Conservation (phyloP, 352 stramenopile genomes). For the Phytophthora pisi region DNA sequence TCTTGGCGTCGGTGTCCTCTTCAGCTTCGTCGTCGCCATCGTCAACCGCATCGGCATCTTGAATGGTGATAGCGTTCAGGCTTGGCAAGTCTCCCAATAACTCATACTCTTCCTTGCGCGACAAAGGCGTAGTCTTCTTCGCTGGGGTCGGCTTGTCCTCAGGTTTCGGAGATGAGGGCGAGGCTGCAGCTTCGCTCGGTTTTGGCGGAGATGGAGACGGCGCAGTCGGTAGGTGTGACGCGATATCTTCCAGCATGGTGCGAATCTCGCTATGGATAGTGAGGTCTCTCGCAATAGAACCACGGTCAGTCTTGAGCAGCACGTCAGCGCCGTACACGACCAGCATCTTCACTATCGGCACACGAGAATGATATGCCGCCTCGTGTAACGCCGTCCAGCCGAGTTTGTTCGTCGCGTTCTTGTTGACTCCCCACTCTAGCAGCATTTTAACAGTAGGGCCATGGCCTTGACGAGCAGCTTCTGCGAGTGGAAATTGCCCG, state of each 20-base stretch:
- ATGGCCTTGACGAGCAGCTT: slow-evolving; percentile 74
- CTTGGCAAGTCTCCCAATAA: slow-evolving; percentile 77
- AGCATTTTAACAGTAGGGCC: slow-evolving; percentile 69
- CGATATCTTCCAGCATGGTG: slow-evolving; percentile 75
- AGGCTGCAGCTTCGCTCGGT: slow-evolving; percentile 9
- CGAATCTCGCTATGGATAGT: slow-evolving; percentile 84
- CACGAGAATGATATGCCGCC: slow-evolving; percentile 79
- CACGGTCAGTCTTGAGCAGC: slow-evolving; percentile 64
- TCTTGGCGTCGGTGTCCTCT: slow-evolving; percentile 40
- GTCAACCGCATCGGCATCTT: slow-evolving; percentile 43
- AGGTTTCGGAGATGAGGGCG: slow-evolving; percentile 33
- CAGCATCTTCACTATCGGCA: slow-evolving; percentile 73
- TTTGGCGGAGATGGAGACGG: slow-evolving; percentile 26
- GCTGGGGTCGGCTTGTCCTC: slow-evolving; percentile 42
- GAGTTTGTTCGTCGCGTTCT: slow-evolving; percentile 75
- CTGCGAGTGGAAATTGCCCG: slow-evolving; percentile 65
- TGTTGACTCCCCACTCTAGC: slow-evolving; percentile 81
- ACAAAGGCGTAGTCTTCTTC: slow-evolving; percentile 48
- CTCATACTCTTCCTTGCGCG: slow-evolving; percentile 83
- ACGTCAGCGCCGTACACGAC: slow-evolving; percentile 82
- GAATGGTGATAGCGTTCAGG: slow-evolving; percentile 67
- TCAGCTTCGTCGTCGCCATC: slow-evolving; percentile 37
- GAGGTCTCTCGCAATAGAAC: slow-evolving; percentile 71
- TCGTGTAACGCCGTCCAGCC: slow-evolving; percentile 85
- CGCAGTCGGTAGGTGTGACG: slow-evolving; percentile 38